These are phyloP conservation scores for Phytopythium vexans DNA, from an alignment of 352 stramenopile genomes.

Conservation along the genomic window DNA sequence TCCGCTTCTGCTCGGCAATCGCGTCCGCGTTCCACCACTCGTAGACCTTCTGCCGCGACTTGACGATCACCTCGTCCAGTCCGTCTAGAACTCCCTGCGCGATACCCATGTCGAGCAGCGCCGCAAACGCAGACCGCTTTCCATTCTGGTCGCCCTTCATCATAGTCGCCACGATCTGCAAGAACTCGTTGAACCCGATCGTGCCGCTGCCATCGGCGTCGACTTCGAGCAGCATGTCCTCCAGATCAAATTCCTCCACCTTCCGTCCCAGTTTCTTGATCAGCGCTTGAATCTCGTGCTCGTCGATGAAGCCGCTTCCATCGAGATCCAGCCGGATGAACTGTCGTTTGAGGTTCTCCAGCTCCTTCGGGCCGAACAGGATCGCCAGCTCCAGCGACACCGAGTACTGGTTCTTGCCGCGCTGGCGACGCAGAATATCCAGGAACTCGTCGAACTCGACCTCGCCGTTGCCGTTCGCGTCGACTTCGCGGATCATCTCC, in stretches of 20 bases:
- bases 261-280: constrained; percentile 58
- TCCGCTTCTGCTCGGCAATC: constrained; percentile 65
- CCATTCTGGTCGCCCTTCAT: constrained; percentile 24
- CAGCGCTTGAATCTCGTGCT: constrained; percentile 53
- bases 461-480: constrained; percentile 55
- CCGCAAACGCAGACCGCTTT: constrained; percentile 39
- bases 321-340: constrained; percentile 71
- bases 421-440: constrained; percentile 50
- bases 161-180: constrained; percentile 64
- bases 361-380: constrained; percentile 57
- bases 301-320: constrained; percentile 63
- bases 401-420: constrained; percentile 59
- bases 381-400: constrained; percentile 55
- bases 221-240: constrained; percentile 59
- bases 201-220: constrained; percentile 61
- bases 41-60: constrained; percentile 43
- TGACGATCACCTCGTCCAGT: constrained; percentile 54
- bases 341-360: constrained; percentile 64
- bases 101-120: constrained; percentile 53
- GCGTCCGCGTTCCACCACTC: constrained; percentile 68
- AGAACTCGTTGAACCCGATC: constrained; percentile 73
- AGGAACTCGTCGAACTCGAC: constrained; percentile 75
- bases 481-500: constrained; percentile 53
- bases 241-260: constrained; percentile 41
- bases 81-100: constrained; percentile 61